Evolutionary conservation across 106 monocot species (phyloP), one percentile per base, ranked within the genome.

Genomic region (Phalaenopsis equestris): DNA sequence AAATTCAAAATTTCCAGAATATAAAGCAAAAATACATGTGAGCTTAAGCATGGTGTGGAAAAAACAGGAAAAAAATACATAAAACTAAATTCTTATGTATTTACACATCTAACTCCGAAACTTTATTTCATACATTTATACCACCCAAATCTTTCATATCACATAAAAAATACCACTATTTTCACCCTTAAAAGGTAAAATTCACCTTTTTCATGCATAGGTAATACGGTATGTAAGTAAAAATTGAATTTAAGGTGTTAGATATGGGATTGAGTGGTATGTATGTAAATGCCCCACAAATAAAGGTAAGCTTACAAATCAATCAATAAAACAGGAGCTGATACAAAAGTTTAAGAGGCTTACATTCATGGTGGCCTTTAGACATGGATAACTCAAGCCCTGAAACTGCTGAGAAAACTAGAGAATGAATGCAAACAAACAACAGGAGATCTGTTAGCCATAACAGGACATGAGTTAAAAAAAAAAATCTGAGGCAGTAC

Each of bases 401-500:
- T 56, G 84, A 82, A 82, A 87, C 87, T 65, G 87, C 87, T 47
- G 87, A 87, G 79, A 84, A 87, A 72, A 87, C 87, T 87, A 57
- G 15, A 2, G 1, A 41, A 17, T 64, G 55, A 21, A 61, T 21
- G 79, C 37, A 75, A 55, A 6, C 47, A 4, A 46, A 48, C 7
- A n/a, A 48, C 42, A 82, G 1, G 19, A 78, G 72, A 75, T 19
- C 18, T 52, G 1, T 75, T 17, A 43, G 17, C 43, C n/a, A 43
- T 75, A 79, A 10, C 36, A 80, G 56, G 17, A 5, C 37, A 11
- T 5, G 70, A n/a, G 24, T 14, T 14, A 52, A 18, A 37, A 79
- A 61, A 30, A 30, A 30, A 30, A 30, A 30, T 30, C 30, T 30
- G 30, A 30, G 30, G 30, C 30, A 30, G 30, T 30, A 30, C 0